Evolutionary conservation across 83 land plant species (phyloP).

Genomic region (Thuja plicata): DNA sequence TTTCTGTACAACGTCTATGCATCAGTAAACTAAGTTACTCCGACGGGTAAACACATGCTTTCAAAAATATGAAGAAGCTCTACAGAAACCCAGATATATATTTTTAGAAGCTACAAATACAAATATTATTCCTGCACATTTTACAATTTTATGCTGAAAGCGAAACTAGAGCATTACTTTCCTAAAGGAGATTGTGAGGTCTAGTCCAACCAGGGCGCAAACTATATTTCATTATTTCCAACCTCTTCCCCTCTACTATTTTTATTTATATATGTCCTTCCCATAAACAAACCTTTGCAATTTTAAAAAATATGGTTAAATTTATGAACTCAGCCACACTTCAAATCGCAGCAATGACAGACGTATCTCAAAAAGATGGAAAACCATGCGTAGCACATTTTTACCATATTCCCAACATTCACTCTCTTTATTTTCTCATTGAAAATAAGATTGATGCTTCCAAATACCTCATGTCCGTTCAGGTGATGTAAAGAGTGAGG

Average conservation of each 20-base stretch:
- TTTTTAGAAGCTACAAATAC: not conserved
- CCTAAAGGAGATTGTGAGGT: not conserved
- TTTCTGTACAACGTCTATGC: too few relatives aligned
- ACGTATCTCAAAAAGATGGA: not conserved
- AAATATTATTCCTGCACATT: too few relatives aligned
- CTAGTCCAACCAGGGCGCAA: not conserved
- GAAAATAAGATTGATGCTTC: not conserved
- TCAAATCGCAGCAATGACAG: not conserved
- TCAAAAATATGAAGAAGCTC: not conserved
- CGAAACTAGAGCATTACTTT: not conserved
- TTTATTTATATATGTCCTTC: not conserved
- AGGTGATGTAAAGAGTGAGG: not conserved
- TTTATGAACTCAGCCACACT: not conserved
- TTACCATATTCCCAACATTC: not conserved
- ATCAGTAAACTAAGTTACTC: too few relatives aligned
- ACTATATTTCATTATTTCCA: not conserved
- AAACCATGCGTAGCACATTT: not conserved
- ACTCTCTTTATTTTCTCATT: not conserved
- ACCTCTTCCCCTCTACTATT: not conserved
- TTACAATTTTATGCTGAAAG: not conserved
- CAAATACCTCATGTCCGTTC: not conserved
- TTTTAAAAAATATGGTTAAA: not conserved
- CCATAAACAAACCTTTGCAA: not conserved
- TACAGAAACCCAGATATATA: not conserved
- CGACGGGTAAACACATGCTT: too few relatives aligned